Conservation (phyloP, 2,329 filamentous ascomycete genomes). For the Epichloe hybrida region DNA sequence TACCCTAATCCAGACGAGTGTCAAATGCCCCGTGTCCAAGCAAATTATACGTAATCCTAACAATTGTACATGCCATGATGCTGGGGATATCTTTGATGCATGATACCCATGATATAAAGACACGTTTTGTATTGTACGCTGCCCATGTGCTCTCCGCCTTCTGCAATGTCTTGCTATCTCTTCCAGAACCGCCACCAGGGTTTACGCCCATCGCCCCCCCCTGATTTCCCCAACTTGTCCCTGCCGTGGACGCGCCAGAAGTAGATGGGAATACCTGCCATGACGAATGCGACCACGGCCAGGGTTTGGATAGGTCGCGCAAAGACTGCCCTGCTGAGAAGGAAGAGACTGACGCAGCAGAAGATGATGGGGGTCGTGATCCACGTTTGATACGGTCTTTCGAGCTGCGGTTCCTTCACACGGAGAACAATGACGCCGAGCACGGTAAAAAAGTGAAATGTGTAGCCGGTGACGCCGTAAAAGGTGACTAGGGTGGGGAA, state of each 20-base stretch:
- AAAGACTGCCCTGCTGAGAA: conserved; percentile 79
- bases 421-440: conserved; percentile 83
- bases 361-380: conserved; percentile 96
- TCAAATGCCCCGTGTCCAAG: neutral
- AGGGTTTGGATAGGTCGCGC: conserved; percentile 83
- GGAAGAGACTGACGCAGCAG: conserved; percentile 90
- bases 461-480: conserved; percentile 93
- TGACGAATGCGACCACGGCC: conserved; percentile 73
- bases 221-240: conserved; percentile 35
- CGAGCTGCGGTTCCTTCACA: conserved; percentile 73
- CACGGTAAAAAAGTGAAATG: conserved; percentile 93
- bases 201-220: conserved; percentile 18
- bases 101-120: neutral
- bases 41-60: neutral
- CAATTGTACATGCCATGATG: neutral
- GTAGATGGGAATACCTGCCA: conserved; percentile 74
- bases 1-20: too few species aligned
- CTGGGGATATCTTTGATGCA: neutral
- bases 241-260: conserved; percentile 69
- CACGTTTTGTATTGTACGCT: neutral
- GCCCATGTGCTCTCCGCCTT: neutral
- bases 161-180: conserved; percentile 5
- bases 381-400: conserved; percentile 90
- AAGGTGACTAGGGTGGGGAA: conserved; percentile 90
- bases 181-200: conserved; percentile 51